Conservation (phyloP, 140 eudicot genomes). For the Bidens hawaiensis region DNA sequence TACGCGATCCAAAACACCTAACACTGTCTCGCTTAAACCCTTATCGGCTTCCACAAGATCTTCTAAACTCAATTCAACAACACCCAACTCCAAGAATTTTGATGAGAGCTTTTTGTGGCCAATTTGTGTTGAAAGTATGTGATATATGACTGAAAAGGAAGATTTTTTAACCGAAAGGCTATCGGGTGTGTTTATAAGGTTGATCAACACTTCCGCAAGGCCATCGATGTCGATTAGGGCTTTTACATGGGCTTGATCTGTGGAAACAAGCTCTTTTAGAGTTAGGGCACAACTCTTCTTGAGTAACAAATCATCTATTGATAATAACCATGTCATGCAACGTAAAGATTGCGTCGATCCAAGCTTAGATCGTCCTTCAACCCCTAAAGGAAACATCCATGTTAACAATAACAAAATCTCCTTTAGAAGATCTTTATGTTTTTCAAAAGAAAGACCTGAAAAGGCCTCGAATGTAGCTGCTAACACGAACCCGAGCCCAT, state of each 20-base stretch:
- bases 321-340: slow-evolving; percentile 57
- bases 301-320: slow-evolving; percentile 38
- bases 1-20: slow-evolving; percentile 52
- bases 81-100: slow-evolving; percentile 47
- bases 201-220: slow-evolving; percentile 36
- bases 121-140: slow-evolving; percentile 33
- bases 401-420: slow-evolving; percentile 48
- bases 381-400: slow-evolving; percentile 60
- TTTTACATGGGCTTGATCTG: slow-evolving; percentile 26
- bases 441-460: slow-evolving; percentile 36
- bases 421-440: slow-evolving; percentile 29
- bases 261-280: slow-evolving; percentile 49
- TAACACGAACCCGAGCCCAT: slow-evolving; percentile 49
- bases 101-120: slow-evolving; percentile 20
- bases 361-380: slow-evolving; percentile 46
- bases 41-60: slow-evolving; percentile 52
- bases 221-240: slow-evolving; percentile 34
- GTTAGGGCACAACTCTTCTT: slow-evolving; percentile 39
- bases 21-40: slow-evolving; percentile 53
- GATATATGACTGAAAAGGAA: slow-evolving; percentile 45
- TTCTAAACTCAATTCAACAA: slow-evolving; percentile 42
- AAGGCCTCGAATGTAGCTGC: slow-evolving; percentile 49
- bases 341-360: slow-evolving; percentile 55
- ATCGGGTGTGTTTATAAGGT: slow-evolving; percentile 45
- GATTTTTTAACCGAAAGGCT: slow-evolving; percentile 46